Percentiles rank a stretch among this genome's conserved stretches.
Evolutionary conservation across 2,329 filamentous ascomycete species (phyloP).

Genomic region (Trichoderma lentiforme): DNA sequence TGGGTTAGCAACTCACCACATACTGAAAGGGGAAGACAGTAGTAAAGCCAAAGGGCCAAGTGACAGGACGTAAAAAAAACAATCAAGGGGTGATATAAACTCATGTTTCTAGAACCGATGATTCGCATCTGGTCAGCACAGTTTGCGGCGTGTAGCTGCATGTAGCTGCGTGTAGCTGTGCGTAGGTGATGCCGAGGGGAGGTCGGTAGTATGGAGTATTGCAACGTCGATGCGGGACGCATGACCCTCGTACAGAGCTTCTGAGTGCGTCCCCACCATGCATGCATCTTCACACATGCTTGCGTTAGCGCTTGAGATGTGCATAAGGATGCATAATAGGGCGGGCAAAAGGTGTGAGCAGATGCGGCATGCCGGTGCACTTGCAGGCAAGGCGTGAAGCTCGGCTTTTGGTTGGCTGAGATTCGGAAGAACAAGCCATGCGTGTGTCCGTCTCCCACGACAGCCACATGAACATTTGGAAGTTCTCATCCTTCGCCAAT

Average conservation of each 20-base stretch:
- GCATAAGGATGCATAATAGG: conserved; percentile 19
- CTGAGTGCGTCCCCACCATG: conserved; percentile 12
- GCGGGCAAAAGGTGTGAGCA: conserved; percentile 10
- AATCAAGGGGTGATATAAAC: not conserved
- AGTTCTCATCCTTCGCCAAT: not conserved
- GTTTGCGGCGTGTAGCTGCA: not conserved
- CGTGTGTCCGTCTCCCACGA: not conserved
- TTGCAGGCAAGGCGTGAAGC: conserved; percentile 1
- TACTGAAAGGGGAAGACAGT: not conserved
- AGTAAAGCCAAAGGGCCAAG: not conserved
- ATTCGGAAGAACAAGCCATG: not conserved
- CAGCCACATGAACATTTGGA: not conserved
- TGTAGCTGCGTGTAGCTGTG: not conserved
- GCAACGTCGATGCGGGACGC: conserved; percentile 6
- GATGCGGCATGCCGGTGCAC: conserved; percentile 7
- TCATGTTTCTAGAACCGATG: not conserved
- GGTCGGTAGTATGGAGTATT: not conserved
- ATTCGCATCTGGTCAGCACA: not conserved
- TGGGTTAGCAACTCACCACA: not conserved
- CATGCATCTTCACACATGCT: conserved; percentile 17
- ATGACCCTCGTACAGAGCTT: conserved; percentile 19
- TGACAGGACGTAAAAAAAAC: not conserved
- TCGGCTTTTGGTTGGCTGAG: conserved; percentile 3
- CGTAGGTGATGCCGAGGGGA: conserved; percentile 3
- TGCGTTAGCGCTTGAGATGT: conserved; percentile 16